Evolutionary conservation across 2,329 filamentous ascomycete species (phyloP).

Genomic region (Sporothrix brasiliensis): DNA sequence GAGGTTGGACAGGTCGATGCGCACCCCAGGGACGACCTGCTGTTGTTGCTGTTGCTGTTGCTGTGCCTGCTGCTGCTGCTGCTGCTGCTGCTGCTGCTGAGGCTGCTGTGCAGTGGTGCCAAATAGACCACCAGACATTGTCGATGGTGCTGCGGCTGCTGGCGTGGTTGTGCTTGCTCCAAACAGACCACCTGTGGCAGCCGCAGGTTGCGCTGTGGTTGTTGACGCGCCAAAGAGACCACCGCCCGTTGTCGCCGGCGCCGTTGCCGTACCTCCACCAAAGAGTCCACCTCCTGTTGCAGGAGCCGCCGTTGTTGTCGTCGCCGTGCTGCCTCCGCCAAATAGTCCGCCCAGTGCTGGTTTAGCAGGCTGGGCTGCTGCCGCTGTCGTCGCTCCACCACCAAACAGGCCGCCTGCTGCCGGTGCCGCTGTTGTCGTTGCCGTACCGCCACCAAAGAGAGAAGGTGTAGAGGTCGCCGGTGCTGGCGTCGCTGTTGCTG

Average conservation of each 20-base stretch:
- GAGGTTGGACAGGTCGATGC: conserved; percentile 76
- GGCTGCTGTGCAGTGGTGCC: conserved; percentile 29
- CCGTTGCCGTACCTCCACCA: conserved; percentile 14
- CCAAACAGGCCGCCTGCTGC: conserved; percentile 22
- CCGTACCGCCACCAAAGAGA: conserved; percentile 28
- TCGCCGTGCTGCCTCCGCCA: conserved; percentile 34
- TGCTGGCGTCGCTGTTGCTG: conserved; percentile 27
- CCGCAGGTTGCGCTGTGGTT: conserved; percentile 33
- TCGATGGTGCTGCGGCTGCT: conserved; percentile 12
- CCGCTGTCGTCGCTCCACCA: conserved; percentile 26
- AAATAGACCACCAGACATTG: conserved; percentile 30
- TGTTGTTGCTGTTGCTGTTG: conserved; percentile 51
- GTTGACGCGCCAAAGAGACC: conserved; percentile 42
- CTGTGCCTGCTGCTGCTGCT: conserved; percentile 43
- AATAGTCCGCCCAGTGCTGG: conserved; percentile 38
- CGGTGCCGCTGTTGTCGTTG: conserved; percentile 22
- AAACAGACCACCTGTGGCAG: conserved; percentile 38
- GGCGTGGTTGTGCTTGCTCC: conserved; percentile 30
- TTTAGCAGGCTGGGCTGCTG: neutral
- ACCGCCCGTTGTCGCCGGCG: conserved; percentile 2
- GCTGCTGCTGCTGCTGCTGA: conserved; percentile 31
- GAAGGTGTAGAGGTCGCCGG: conserved; percentile 19
- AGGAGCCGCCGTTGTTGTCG: conserved; percentile 17
- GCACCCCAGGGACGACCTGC: conserved; percentile 68
- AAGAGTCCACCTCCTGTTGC: conserved; percentile 2